Evolutionary conservation across 257 asterid species (phyloP), one percentile per base, ranked within the genome.

Genomic region (Jaltomata sinuosa): DNA sequence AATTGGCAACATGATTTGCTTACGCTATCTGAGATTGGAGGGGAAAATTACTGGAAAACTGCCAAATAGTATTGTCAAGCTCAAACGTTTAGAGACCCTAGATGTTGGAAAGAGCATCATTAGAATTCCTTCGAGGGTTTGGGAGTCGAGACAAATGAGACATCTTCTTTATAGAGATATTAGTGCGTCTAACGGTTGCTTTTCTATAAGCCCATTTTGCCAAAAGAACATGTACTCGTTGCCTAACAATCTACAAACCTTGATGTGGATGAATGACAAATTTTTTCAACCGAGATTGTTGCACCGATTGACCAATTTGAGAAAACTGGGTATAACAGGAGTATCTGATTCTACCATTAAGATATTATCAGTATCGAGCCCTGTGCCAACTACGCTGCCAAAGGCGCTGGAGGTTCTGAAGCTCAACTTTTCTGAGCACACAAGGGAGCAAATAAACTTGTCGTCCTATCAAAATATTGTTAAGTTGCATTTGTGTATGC

Each of bases 351-450:
- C 64, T 55, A 55, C 29, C 5, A 1, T n/a, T 21, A 55, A 8
- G 64, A 55, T 3, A 21, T 55, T 55, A 55, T 55, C 64, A 55
- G 2, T 27, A 55, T 55, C 7, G 29, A 55, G 14, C 64, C 29
- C 15, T 0, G 64, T 21, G 64, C 14, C 64, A 55, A 0, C 0
- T 0, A 0, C 12, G 0, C 0, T 55, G 64, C 29, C 64, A 55
- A 1, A 1, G 0, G 0, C 29, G 0, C 0, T 55, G 64, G 64
- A 55, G 29, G 64, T 55, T 55, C 29, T 55, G 2, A 55, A 55
- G 29, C 29, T 55, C 14, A 0, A 0, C 0, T 1, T 18, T 53
- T 0, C 0, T 0, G 1, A 0, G 0, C 22, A 2, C 3, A 2
- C 4, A 10, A 53, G 4, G 0, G 64, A 55, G 29, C 29, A 55